Evolutionary conservation across 192 early-diverging fungal genomes (phyloP).

Genomic region (Umbelopsis vinacea): DNA sequence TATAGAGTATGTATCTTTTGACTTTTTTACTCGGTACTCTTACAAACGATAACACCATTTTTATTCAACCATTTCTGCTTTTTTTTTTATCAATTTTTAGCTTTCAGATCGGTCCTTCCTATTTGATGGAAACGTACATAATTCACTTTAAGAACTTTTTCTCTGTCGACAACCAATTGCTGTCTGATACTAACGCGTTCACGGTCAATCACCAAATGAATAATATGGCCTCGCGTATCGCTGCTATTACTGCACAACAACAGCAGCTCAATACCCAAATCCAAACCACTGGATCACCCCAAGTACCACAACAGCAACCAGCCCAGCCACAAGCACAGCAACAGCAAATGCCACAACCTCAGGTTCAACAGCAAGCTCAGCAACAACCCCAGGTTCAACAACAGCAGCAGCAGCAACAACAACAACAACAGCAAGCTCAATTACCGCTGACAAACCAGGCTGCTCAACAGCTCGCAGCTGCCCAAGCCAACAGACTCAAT

Average conservation of each 20-base stretch:
- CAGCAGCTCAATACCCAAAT: slow-evolving; percentile 29
- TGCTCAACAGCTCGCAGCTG: slow-evolving; percentile 25
- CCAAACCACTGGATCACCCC: slow-evolving; percentile 18
- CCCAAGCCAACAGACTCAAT: slow-evolving; percentile 11
- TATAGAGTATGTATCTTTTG: slow-evolving; percentile 49
- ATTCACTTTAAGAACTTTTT: slow-evolving; percentile 42
- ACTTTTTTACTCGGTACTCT: neutral
- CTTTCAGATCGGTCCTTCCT: slow-evolving; percentile 42
- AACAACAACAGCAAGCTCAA: neutral
- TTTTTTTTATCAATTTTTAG: slow-evolving; percentile 16
- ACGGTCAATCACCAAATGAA: slow-evolving; percentile 29
- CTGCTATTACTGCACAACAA: slow-evolving; percentile 24
- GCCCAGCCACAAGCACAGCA: neutral
- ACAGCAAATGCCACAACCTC: slow-evolving; percentile 18
- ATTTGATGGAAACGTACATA: slow-evolving; percentile 42
- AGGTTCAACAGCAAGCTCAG: slow-evolving; percentile 1
- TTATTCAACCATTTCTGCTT: too few relatives aligned
- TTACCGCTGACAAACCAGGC: neutral
- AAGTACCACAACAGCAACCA: slow-evolving; percentile 16
- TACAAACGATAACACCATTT: neutral
- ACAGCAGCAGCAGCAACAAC: slow-evolving; percentile 32
- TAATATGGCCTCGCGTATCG: slow-evolving; percentile 20
- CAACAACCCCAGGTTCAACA: neutral
- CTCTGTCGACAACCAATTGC: slow-evolving; percentile 36
- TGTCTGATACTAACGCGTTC: slow-evolving; percentile 37